Evolutionary conservation across 495 filamentous ascomycete species (phyloP).

Genomic region (Choiromyces venosus): DNA sequence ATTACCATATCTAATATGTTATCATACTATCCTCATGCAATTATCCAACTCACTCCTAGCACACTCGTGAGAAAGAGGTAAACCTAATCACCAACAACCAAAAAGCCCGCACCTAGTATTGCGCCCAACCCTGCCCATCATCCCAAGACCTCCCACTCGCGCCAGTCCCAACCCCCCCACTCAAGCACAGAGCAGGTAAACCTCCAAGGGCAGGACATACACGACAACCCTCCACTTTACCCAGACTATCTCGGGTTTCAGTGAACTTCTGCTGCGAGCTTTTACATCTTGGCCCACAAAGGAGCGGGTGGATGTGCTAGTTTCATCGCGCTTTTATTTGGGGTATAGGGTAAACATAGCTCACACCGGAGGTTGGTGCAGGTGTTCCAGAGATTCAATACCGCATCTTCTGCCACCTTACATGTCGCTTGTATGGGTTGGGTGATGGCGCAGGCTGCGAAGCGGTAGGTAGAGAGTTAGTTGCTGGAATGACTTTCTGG

Average conservation of each 20-base stretch:
- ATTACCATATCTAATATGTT: background rate
- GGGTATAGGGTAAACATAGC: slow-evolving; percentile 45
- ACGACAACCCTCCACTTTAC: background rate
- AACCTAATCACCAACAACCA: background rate
- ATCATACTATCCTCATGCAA: background rate
- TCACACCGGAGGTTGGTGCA: slow-evolving; percentile 65
- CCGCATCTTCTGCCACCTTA: slow-evolving; percentile 78
- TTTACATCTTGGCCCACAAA: slow-evolving; percentile 70
- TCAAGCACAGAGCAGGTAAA: background rate
- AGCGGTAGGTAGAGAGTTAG: slow-evolving; percentile 60
- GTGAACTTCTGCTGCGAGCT: slow-evolving; percentile 49
- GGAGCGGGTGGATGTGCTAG: slow-evolving; percentile 49
- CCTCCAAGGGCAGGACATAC: background rate
- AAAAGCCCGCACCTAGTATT: background rate
- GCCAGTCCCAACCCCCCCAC: background rate
- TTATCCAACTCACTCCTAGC: background rate
- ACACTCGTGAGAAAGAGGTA: background rate
- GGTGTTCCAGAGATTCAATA: slow-evolving; percentile 76
- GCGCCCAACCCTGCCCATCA: background rate
- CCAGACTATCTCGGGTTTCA: background rate
- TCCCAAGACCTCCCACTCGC: background rate
- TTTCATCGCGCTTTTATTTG: slow-evolving; percentile 47
- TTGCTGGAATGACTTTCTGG: slow-evolving; percentile 76
- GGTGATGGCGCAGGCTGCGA: slow-evolving; percentile 8
- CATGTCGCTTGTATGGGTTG: slow-evolving; percentile 44